phyloP scores from a whole-genome alignment of 306 rosid genomes.

The Casuarina glauca region DNA sequence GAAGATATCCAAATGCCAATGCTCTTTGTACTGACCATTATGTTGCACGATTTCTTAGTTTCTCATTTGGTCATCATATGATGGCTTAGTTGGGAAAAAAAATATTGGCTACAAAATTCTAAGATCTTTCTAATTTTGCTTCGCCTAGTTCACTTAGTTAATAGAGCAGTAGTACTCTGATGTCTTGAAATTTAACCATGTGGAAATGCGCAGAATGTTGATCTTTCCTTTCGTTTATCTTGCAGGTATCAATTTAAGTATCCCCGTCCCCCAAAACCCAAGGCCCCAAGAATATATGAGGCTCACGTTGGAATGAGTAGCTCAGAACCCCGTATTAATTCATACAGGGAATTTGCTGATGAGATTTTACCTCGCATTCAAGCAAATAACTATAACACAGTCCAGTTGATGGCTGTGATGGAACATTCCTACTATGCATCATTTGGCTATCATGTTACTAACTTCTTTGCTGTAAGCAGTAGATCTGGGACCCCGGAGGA shows the following conservation, averaged over 20 bases:
- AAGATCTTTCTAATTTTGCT: not conserved
- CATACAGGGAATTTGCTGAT: conserved; percentile 93
- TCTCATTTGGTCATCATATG: not conserved
- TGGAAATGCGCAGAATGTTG: not conserved
- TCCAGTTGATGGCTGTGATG: conserved; percentile 97
- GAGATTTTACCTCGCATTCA: conserved; percentile 77
- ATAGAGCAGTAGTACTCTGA: not conserved
- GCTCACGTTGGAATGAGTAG: conserved; percentile 99
- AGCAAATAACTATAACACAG: conserved; percentile 87
- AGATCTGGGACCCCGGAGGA: conserved; percentile 98
- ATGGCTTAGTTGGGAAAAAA: not conserved
- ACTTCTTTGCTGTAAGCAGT: conserved; percentile 91
- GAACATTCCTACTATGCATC: conserved; percentile 99
- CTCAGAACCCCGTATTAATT: conserved; percentile 78
- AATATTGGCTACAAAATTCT: not conserved
- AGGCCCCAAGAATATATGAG: conserved; percentile 83
- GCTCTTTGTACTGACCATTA: not conserved
- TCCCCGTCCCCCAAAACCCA: conserved; percentile 72
- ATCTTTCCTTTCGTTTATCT: conserved; percentile 18
- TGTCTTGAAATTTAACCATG: not conserved
- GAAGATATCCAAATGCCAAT: conserved; percentile 22
- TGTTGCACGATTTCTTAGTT: not conserved
- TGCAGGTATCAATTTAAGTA: conserved; percentile 75
- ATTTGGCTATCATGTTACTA: conserved; percentile 92
- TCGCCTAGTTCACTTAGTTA: not conserved